These are phyloP conservation scores for Fusarium zealandicum DNA, from an alignment of 2,329 filamentous ascomycete genomes.

Conservation along the genomic window DNA sequence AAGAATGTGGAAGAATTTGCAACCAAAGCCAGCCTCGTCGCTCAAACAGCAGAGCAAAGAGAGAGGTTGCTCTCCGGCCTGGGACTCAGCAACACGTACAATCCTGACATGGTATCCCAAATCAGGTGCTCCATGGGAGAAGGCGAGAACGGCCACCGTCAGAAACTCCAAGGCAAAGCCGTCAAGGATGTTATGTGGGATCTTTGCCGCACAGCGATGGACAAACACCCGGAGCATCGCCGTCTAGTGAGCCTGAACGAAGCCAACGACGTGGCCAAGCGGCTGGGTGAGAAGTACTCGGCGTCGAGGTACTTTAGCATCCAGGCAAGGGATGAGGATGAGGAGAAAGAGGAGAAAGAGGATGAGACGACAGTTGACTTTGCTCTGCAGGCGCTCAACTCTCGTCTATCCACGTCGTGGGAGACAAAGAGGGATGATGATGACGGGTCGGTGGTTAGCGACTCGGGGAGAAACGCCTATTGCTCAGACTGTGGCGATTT, in stretches of 20 bases:
- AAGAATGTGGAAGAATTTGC: constrained; percentile 21
- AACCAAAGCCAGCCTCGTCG: constrained; percentile 13
- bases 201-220: constrained; percentile 44
- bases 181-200: constrained; percentile 45
- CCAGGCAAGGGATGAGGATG: constrained; percentile 37
- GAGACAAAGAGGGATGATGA: constrained; percentile 20
- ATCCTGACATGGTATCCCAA: constrained; percentile 31
- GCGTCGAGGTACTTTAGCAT: constrained; percentile 49
- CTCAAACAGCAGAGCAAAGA: constrained; percentile 28
- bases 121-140: constrained; percentile 42
- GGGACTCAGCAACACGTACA: constrained; percentile 43
- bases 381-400: constrained; percentile 36
- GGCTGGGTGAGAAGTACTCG: constrained; percentile 59
- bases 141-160: constrained; percentile 17
- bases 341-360: constrained; percentile 27
- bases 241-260: constrained; percentile 62
- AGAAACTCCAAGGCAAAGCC: constrained; percentile 8
- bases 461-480: background rate
- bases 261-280: constrained; percentile 65
- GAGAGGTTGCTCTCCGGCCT: constrained; percentile 31
- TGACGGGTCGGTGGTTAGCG: constrained; percentile 9
- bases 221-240: constrained; percentile 49
- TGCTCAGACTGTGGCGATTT: constrained; percentile 18
- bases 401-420: constrained; percentile 31
- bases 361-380: constrained; percentile 43